A percentile compares a stretch with the other conserved stretches of the same genome.
Evolutionary conservation across 2,329 filamentous ascomycete species (phyloP).

Genomic region (Endoconidiophora laricicola): DNA sequence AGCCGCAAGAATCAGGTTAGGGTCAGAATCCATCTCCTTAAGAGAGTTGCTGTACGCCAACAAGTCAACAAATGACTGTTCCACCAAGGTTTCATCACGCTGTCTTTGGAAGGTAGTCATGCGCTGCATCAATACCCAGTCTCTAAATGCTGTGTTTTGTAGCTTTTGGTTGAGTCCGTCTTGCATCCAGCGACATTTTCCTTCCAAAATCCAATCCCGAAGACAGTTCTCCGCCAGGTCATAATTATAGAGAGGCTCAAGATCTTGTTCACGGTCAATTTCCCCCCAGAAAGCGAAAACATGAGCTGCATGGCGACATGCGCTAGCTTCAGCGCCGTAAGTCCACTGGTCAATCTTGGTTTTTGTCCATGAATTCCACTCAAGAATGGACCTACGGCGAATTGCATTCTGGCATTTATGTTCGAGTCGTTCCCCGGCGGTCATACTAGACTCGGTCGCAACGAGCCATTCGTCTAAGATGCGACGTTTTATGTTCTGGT

Average conservation of each 20-base stretch:
- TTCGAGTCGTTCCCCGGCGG: slow-evolving; percentile 2
- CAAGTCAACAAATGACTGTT: slow-evolving; percentile 2
- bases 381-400: neutral
- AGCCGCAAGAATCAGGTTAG: slow-evolving; percentile 1
- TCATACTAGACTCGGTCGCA: slow-evolving; percentile 1
- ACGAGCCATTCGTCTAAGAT: slow-evolving; percentile 12
- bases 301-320: neutral
- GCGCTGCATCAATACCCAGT: slow-evolving; percentile 12
- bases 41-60: neutral
- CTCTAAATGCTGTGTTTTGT: slow-evolving; percentile 7
- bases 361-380: slow-evolving; percentile 6
- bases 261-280: neutral
- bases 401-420: slow-evolving; percentile 1
- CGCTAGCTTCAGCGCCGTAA: neutral
- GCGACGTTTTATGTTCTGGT: slow-evolving; percentile 8
- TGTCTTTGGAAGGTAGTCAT: slow-evolving; percentile 9
- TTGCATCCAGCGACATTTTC: slow-evolving; percentile 8
- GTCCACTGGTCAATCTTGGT: neutral
- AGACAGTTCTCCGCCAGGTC: slow-evolving; percentile 3
- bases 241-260: slow-evolving; percentile 4
- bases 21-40: neutral
- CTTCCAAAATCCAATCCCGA: slow-evolving; percentile 12
- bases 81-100: neutral
- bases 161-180: slow-evolving; percentile 4
- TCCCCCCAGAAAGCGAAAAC: neutral